Base-by-base conservation (phyloP, 805 yeast species). In the Starmerella ratchasimensis region DNA sequence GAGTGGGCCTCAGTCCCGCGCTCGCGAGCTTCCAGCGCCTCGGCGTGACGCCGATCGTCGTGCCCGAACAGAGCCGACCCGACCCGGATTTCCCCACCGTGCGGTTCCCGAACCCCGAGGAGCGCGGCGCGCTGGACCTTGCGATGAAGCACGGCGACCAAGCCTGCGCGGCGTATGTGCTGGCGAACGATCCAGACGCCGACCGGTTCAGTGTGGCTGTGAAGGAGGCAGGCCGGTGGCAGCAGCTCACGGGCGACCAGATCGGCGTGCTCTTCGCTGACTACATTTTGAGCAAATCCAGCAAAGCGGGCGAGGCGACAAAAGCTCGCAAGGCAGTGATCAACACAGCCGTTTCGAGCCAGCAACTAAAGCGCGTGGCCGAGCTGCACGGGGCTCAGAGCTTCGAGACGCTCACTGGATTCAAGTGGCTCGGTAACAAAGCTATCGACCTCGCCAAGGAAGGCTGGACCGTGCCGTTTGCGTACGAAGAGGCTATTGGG, bases 111-210 rank as follows among this genome's bases (percentile, higher is more conserved):
- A 88, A 88, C 52, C 98, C 98, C 0, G 98, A 88, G 57, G 98
- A 88, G 15, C 38, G 36, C 21, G 95, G 95, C 3, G 97, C 97
- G 0, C 63, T 90, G 38, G 78, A 74, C 46, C 53, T 77, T 36
- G 88, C 94, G 0, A 75, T 76, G 15, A 36, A 53, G 8, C 55
- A 59, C 3, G 96, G 94, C 0, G 74, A 80, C 28, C 49, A 50
- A 5, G 54, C 59, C 2, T 64, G 64, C 0, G 56, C 68, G 18
- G 54, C 60, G 2, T 54, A 83, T 22, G 88, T 88, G 2, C 50
- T 88, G 2, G 94, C 95, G 1, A 88, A 79, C 56, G 98, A 88
- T 53, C 98, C 98, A 0, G 98, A 88, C 58, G 98, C 97, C 0
- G 98, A 88, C 56, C 65, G 98, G 42, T 88, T 88, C 53, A 76